phyloP scores from a whole-genome alignment of 805 yeast species.

The Wickerhamomyces bisporus region DNA sequence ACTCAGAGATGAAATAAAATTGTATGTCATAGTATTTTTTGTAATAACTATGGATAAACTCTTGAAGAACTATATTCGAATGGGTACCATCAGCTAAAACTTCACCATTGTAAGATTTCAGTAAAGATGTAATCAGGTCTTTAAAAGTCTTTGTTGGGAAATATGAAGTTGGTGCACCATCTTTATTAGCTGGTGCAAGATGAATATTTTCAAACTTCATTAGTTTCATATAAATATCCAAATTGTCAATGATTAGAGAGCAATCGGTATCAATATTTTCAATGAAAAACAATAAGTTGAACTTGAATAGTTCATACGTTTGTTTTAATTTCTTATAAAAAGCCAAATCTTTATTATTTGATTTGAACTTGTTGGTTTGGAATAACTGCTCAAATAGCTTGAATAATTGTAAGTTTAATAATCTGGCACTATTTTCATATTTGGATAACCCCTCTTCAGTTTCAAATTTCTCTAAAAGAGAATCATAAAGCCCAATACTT shows the following conservation, averaged over 20 bases:
- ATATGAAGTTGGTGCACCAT: constrained; percentile 36
- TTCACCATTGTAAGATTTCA: constrained; percentile 33
- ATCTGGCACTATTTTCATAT: constrained; percentile 17
- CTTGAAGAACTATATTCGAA: constrained; percentile 43
- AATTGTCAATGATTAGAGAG: constrained; percentile 47
- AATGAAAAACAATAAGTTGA: constrained; percentile 37
- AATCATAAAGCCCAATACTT: constrained; percentile 17
- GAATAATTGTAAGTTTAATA: constrained; percentile 17
- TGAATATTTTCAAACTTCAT: constrained; percentile 50
- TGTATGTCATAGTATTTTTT: constrained; percentile 69
- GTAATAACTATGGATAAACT: constrained; percentile 54
- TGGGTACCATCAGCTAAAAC: constrained; percentile 41
- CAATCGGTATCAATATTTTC: constrained; percentile 33
- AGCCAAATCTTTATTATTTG: constrained; percentile 34
- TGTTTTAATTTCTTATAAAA: constrained; percentile 62
- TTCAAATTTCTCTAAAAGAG: constrained; percentile 14
- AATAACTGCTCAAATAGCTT: constrained; percentile 22
- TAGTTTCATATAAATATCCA: constrained; percentile 51
- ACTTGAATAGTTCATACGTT: constrained; percentile 51
- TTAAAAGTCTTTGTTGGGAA: constrained; percentile 57
- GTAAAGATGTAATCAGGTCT: constrained; percentile 33
- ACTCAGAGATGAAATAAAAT: constrained; percentile 59
- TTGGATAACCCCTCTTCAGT: constrained; percentile 14
- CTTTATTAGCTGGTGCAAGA: constrained; percentile 38
- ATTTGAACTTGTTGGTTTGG: constrained; percentile 6